Conservation (phyloP, 345 rosid species). For the Bruguiera gymnorhiza region DNA sequence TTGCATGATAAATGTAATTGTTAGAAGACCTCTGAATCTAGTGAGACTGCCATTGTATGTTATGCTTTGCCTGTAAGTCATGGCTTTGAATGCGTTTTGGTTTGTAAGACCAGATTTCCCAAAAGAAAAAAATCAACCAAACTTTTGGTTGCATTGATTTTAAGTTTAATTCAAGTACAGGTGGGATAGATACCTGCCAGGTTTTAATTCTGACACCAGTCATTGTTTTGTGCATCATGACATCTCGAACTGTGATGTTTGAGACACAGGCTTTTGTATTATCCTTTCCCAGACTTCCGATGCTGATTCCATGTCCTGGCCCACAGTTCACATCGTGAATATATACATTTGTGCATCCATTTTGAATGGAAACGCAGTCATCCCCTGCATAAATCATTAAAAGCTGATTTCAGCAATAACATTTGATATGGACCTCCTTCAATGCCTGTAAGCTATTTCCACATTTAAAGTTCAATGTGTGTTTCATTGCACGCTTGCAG, state of each 20-base stretch:
- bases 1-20: not conserved
- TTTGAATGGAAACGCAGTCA: conserved; percentile 87
- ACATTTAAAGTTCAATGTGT: not conserved
- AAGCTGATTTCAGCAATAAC: conserved; percentile 14
- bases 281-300: conserved; percentile 84
- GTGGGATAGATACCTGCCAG: conserved; percentile 71
- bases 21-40: conserved; percentile 5
- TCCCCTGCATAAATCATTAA: conserved; percentile 59
- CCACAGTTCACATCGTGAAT: conserved; percentile 85
- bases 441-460: not conserved
- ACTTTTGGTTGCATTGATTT: conserved; percentile 11
- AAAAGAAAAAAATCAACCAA: not conserved
- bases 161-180: conserved; percentile 1
- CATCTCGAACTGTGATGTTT: conserved; percentile 76
- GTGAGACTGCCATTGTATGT: not conserved
- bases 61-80: no score
- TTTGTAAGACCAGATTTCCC: not conserved
- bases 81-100: not conserved
- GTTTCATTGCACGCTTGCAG: not conserved
- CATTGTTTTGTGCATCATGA: conserved; percentile 79
- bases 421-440: not conserved
- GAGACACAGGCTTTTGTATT: conserved; percentile 88
- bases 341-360: conserved; percentile 85
- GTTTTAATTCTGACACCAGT: conserved; percentile 94
- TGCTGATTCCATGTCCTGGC: conserved; percentile 98